These are phyloP conservation scores for Fallopia convolvulus DNA, from an alignment of 148 eudicot genomes.

Conservation along the genomic window DNA sequence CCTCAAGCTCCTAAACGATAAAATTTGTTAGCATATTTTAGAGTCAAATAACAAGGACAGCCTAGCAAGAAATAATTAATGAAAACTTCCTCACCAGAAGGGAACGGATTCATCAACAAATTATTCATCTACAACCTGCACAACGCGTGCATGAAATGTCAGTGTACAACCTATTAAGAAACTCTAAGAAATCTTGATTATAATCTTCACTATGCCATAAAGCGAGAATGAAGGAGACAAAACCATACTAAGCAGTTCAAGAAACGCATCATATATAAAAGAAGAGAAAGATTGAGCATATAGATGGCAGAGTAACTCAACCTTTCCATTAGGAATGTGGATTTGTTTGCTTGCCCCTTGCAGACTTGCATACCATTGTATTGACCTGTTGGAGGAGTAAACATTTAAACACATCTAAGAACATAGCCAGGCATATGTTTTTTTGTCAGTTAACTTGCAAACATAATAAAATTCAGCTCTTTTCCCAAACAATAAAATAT, in stretches of 20 bases:
- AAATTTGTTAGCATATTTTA: no score
- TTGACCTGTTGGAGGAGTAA: conserved; percentile 19
- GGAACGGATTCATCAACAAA: no score
- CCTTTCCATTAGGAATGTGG: conserved; percentile 32
- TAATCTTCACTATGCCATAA: no score
- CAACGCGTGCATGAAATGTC: no score
- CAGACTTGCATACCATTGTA: conserved; percentile 20
- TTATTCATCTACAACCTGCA: no score
- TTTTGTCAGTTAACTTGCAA: neutral
- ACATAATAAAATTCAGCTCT: neutral
- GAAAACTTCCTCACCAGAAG: no score
- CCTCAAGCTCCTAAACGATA: no score
- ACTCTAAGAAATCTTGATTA: no score
- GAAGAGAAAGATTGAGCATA: neutral
- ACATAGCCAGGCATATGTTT: neutral
- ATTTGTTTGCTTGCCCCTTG: conserved; percentile 28
- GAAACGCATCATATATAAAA: neutral
- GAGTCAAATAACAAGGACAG: no score
- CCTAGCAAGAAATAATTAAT: no score
- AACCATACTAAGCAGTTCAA: neutral
- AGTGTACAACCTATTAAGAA: no score
- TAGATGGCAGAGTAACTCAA: neutral
- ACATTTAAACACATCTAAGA: conserved; percentile 15
- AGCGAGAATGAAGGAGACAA: no score
- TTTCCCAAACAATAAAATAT: neutral